Evolutionary conservation across 768 basidiomycete genomes (phyloP).

Genomic region (Phylloporus sp.): DNA sequence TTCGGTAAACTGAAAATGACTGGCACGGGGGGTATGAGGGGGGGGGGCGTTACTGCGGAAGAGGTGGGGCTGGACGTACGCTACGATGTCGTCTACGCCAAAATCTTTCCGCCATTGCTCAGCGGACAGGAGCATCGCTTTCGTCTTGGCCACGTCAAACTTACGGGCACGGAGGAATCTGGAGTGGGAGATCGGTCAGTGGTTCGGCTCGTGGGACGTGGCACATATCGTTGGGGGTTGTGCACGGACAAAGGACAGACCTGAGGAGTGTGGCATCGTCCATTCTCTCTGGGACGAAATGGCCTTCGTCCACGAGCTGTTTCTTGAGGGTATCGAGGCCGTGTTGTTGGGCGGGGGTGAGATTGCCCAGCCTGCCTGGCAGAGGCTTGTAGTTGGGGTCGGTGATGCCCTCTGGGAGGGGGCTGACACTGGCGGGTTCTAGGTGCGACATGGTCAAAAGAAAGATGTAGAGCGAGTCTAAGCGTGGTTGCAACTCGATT

Average conservation of each 20-base stretch:
- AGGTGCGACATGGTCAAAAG: slow-evolving; percentile 26
- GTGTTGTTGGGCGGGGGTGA: slow-evolving; percentile 56
- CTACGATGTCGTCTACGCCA: slow-evolving; percentile 68
- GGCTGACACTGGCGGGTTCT: slow-evolving; percentile 47
- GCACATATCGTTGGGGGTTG: slow-evolving; percentile 9
- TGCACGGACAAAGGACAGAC: slow-evolving; percentile 32
- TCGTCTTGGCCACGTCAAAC: slow-evolving; percentile 81
- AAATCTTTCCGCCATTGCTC: slow-evolving; percentile 92
- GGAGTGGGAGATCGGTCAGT: background rate
- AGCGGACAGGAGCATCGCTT: slow-evolving; percentile 74
- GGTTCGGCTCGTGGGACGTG: slow-evolving; percentile 9
- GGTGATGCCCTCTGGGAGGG: slow-evolving; percentile 55
- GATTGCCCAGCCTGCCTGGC: slow-evolving; percentile 78
- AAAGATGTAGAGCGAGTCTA: background rate
- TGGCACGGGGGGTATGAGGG: slow-evolving; percentile 26
- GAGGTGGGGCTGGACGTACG: slow-evolving; percentile 40
- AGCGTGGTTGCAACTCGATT: slow-evolving; percentile 14
- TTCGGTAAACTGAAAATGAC: slow-evolving; percentile 86
- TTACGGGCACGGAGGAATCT: slow-evolving; percentile 92
- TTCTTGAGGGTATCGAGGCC: slow-evolving; percentile 66
- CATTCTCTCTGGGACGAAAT: slow-evolving; percentile 62
- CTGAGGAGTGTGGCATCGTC: slow-evolving; percentile 68
- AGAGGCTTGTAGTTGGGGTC: slow-evolving; percentile 62
- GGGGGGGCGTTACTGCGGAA: background rate
- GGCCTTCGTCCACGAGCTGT: slow-evolving; percentile 56